Percentiles rank a stretch among this genome's conserved stretches.
phyloP scores from a whole-genome alignment of 164 flowering plant species.

The Tetracentron sinense region DNA sequence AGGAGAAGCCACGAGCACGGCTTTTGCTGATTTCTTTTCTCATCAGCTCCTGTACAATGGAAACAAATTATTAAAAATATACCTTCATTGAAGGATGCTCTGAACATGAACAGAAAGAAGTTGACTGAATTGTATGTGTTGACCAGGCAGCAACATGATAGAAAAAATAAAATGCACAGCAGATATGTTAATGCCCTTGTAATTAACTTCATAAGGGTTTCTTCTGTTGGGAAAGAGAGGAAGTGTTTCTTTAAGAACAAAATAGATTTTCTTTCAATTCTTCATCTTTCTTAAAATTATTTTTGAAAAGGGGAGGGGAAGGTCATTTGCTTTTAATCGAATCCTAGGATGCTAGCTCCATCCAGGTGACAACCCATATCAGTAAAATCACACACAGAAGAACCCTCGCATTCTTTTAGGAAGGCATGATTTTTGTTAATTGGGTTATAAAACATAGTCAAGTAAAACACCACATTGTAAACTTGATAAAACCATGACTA shows the following conservation, averaged over 20 bases:
- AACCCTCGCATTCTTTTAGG: no score
- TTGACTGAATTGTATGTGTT: neutral
- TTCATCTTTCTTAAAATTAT: no score
- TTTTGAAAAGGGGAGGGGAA: neutral
- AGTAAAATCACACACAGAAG: no score
- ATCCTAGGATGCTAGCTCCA: no score
- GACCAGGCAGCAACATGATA: neutral
- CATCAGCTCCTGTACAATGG: constrained; percentile 43
- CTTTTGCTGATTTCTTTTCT: constrained; percentile 46
- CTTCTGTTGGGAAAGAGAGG: neutral
- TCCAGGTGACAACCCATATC: no score
- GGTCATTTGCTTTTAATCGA: no score
- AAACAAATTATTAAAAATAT: neutral
- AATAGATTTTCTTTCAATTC: no score
- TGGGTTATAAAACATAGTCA: no score
- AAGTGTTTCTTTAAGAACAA: neutral
- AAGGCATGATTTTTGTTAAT: no score
- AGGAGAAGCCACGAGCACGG: constrained; percentile 36
- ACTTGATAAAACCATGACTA: no score
- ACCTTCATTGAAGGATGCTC: neutral
- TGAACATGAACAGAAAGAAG: neutral
- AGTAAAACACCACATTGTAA: no score
- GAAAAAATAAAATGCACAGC: neutral
- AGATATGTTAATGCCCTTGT: neutral
- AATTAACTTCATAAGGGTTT: no score